Evolutionary conservation across 2,329 filamentous ascomycete genomes (phyloP), one percentile per base, ranked within the genome.

Genomic region (Exophiala spinifera): DNA sequence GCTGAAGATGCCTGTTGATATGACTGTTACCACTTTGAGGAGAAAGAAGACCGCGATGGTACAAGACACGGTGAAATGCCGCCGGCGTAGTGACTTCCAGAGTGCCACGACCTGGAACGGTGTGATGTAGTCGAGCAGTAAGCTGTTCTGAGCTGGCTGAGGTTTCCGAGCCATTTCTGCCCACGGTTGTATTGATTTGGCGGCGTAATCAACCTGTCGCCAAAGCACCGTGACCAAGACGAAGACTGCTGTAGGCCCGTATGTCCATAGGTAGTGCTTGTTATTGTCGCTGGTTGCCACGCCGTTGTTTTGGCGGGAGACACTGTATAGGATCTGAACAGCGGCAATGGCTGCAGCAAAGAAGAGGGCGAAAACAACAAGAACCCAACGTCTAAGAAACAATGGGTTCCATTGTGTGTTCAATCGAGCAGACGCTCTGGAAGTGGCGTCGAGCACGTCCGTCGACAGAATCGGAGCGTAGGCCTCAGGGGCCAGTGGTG

Each of bases 161-260:
- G 56, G 56, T 17, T 56, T 45, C 39, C 51, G 51, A 11, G 56
- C 56, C 56, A 59, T 53, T 36, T 60, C 56, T 23, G 59, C 56
- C 56, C 56, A 61, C 20, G 59, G 59, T 20, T 59, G 59, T 14
- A 61, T 56, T 21, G 56, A 59, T 42, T 61, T 59, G 13, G 56
- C 49, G 5, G 59, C 50, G 51, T 56, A 61, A 42, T 57, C 59
- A 19, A 57, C 56, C 28, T 61, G 59, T 19, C 56, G 56, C 59
- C 59, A 61, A 15, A 53, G 42, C n/a, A 61, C 56, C 14, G 53
- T 56, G 36, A 53, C 46, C 33, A 55, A 7, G 40, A 61, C 59
- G 28, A 61, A 56, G 13, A 61, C 28, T 7, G 59, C 56, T 1
- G 56, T 59, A 7, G 59, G 56, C 5, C 53, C 59, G 25, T 60